Conservation (phyloP, 73 alveolate species). For the Symbiodinium pilosum region DNA sequence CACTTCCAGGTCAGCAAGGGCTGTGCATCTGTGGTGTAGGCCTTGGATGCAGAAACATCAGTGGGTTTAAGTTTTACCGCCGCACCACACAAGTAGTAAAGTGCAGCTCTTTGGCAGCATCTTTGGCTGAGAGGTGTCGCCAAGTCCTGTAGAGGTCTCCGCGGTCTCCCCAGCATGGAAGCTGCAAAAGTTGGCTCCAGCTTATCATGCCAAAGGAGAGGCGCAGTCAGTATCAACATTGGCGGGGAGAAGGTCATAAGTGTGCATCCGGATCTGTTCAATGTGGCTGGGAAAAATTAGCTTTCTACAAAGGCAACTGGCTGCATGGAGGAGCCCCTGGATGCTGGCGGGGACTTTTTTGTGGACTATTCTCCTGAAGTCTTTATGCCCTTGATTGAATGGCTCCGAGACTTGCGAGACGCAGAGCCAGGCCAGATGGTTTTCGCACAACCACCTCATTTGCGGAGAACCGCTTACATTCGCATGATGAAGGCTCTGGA, state of each 20-base stretch:
- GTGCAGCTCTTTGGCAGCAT: too few relatives aligned
- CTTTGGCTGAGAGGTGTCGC: too few relatives aligned
- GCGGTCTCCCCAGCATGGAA: too few relatives aligned
- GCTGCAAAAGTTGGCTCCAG: too few relatives aligned
- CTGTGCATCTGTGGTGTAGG: too few relatives aligned
- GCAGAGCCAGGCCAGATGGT: neutral
- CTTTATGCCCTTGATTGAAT: constrained; percentile 23
- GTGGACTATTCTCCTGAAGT: constrained; percentile 59
- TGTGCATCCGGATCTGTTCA: constrained; percentile 25
- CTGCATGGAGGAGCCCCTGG: neutral
- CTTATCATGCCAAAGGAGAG: too few relatives aligned
- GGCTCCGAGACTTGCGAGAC: constrained; percentile 44
- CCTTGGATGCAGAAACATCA: too few relatives aligned
- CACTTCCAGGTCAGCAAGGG: too few relatives aligned
- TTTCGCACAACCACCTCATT: neutral
- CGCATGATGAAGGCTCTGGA: constrained; percentile 31
- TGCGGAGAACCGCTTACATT: constrained; percentile 6
- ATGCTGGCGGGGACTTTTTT: constrained; percentile 2
- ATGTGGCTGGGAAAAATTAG: constrained; percentile 21
- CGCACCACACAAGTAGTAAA: too few relatives aligned
- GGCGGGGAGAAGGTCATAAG: constrained; percentile 36
- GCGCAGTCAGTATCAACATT: constrained; percentile 37
- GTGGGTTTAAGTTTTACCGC: too few relatives aligned
- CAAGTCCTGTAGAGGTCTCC: too few relatives aligned
- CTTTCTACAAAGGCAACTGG: neutral